These are phyloP conservation scores for Primulina huaijiensis DNA, from an alignment of 257 asterid species.

Conservation along the genomic window DNA sequence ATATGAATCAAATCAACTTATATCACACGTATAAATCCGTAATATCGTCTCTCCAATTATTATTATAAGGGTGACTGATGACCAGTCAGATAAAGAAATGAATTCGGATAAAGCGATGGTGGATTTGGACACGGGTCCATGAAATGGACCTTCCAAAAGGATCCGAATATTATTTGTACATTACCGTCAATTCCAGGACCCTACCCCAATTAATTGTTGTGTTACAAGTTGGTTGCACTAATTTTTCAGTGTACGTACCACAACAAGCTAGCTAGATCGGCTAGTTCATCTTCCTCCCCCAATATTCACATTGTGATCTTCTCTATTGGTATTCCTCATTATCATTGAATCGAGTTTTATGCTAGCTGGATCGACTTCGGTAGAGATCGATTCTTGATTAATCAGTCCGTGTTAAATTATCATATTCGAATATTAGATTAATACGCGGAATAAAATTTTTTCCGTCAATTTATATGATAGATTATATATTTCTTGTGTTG, in stretches of 20 bases:
- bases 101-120: background rate
- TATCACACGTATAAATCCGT: too few species aligned
- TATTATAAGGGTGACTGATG: background rate
- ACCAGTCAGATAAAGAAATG: background rate
- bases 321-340: background rate
- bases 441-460: too few species aligned
- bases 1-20: too few species aligned
- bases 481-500: too few species aligned
- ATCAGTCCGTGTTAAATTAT: too few species aligned
- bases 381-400: too few species aligned
- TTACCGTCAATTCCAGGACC: background rate
- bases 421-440: too few species aligned
- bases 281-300: background rate
- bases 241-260: background rate
- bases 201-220: background rate
- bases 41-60: too few species aligned
- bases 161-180: background rate
- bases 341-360: background rate
- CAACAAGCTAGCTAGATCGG: background rate
- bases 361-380: too few species aligned
- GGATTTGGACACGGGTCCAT: background rate
- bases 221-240: background rate
- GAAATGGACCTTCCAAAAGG: background rate
- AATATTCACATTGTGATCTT: background rate
- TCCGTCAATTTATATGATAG: too few species aligned